Percentiles rank a stretch among this genome's conserved stretches.
Conservation (phyloP, 352 stramenopile species). For the Phytophthora melonis region DNA sequence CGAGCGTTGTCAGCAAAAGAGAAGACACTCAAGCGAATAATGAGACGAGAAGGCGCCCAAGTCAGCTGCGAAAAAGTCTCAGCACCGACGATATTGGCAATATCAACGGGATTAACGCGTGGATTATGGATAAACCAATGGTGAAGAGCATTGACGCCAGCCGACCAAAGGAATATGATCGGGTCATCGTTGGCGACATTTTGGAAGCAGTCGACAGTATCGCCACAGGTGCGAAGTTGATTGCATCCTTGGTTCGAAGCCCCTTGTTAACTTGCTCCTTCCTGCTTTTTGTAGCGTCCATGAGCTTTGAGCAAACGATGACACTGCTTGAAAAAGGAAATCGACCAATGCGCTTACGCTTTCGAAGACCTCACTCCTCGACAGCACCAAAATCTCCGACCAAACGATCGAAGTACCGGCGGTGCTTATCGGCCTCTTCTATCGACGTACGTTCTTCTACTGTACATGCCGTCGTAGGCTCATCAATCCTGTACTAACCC, state of each 20-base stretch:
- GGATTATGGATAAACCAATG: slow-evolving; percentile 66
- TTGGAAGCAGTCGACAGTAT: slow-evolving; percentile 81
- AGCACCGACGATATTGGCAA: slow-evolving; percentile 66
- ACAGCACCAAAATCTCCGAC: slow-evolving; percentile 11
- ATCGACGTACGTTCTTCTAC: slow-evolving; percentile 35
- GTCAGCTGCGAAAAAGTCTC: slow-evolving; percentile 56
- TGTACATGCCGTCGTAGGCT: neutral
- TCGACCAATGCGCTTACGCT: slow-evolving; percentile 72
- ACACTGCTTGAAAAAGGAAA: slow-evolving; percentile 63
- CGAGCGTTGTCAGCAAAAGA: slow-evolving; percentile 21
- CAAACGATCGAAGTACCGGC: slow-evolving; percentile 24
- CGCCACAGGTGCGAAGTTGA: slow-evolving; percentile 51
- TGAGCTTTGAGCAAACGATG: slow-evolving; percentile 66
- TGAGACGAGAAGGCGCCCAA: slow-evolving; percentile 25
- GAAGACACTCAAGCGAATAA: slow-evolving; percentile 5
- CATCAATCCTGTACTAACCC: neutral
- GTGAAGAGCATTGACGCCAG: slow-evolving; percentile 42
- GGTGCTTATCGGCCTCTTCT: slow-evolving; percentile 33
- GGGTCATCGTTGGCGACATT: slow-evolving; percentile 68
- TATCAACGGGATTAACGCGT: slow-evolving; percentile 44
- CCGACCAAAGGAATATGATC: slow-evolving; percentile 49
- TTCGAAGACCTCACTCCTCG: slow-evolving; percentile 45
- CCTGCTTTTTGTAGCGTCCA: slow-evolving; percentile 45
- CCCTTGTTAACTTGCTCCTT: neutral
- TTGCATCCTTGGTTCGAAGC: neutral